phyloP scores from a whole-genome alignment of 2,329 filamentous ascomycete genomes.

The Pseudopithomyces chartarum region DNA sequence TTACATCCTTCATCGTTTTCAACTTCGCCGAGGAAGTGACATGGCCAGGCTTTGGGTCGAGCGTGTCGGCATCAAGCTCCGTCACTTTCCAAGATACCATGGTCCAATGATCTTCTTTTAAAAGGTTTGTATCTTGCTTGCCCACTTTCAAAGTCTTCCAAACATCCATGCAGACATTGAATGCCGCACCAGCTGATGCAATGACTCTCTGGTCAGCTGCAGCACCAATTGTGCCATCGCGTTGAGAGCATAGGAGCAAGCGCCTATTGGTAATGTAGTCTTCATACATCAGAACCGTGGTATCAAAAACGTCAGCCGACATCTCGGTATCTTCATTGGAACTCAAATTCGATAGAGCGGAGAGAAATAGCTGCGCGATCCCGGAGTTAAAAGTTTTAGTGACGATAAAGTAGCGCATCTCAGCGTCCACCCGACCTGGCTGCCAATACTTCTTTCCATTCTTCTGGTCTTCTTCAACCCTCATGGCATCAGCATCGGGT shows the following conservation, averaged over 20 bases:
- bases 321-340: constrained; percentile 2
- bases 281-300: background rate
- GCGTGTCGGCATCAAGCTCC: background rate
- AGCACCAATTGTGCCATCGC: background rate
- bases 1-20: background rate
- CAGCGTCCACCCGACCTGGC: background rate
- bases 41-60: background rate
- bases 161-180: background rate
- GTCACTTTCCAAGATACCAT: constrained; percentile 1
- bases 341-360: background rate
- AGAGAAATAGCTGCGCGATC: background rate
- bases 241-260: background rate
- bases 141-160: background rate
- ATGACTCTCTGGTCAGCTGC: background rate
- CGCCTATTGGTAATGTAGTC: background rate
- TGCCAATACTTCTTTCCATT: background rate
- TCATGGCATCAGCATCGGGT: background rate
- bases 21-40: background rate
- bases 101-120: background rate
- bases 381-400: background rate
- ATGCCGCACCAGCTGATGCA: background rate
- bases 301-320: constrained; percentile 4
- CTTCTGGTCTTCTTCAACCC: background rate
- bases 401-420: constrained; percentile 4
- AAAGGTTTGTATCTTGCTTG: background rate